Evolutionary conservation across 208 protist species (phyloP), one percentile per base, ranked within the genome.

Genomic region (Angomonas deanei): DNA sequence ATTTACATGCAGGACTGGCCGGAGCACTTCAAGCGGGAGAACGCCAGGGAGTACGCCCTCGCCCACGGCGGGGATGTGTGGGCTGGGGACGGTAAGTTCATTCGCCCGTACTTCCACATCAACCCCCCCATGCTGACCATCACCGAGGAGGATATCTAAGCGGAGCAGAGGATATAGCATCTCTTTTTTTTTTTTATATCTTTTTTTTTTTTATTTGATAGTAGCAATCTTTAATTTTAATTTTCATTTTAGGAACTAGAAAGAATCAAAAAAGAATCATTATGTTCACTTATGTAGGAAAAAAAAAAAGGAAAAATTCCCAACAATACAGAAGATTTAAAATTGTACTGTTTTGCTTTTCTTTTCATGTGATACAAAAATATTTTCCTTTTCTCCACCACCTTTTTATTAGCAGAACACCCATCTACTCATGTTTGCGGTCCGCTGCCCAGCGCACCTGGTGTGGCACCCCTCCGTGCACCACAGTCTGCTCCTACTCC

Each of bases 111-210:
- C 72, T 93, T 93, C 68, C 86, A 93, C 76, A 87, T 93, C 66
- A 91, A 88, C 65, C 83, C 86, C 8, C 86, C 86, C n/a, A 91
- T 91, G 86, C 66, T 91, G 31, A 93, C 86, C 42, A 93, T 93
- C 80, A 93, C 86, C 1, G 68, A 56, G 59, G 86, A 93, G 31
- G 86, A 93, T 27, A 65, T 93, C 21, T 92, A 78, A 70, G 52
- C 24, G 38, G 36, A 38, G 23, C 66, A 52, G 61, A 48, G n/a
- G 23, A 15, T 30, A 34, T 59, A 72, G 24, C 26, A 15, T 49
- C 13, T 49, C 42, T 49, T 49, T 3, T 42, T 42, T 39, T 60
- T 59, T 68, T 31, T 60, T 23, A 21, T 42, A 48, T 39, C 17
- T 24, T 48, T 61, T n/a, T 59, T 59, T 59, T 46, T 23, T 59